A percentile compares a stretch with the other conserved stretches of the same genome.
Conservation (phyloP, 768 basidiomycete species). For the Mycena haematopus region DNA sequence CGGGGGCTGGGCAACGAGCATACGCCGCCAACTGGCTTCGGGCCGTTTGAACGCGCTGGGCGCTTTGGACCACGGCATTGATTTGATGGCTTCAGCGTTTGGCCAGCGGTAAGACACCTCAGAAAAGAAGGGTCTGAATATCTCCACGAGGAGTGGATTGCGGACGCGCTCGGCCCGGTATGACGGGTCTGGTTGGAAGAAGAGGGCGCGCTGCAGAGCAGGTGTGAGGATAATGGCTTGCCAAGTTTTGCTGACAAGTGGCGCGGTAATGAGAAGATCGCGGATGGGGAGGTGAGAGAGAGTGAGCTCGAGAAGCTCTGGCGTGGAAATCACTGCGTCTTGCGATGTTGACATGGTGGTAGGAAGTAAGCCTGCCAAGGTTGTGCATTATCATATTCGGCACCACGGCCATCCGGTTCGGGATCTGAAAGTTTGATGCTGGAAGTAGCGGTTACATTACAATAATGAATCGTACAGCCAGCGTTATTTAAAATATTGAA, state of each 20-base stretch:
- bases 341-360: slow-evolving; percentile 3
- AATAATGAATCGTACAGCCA: too few species aligned
- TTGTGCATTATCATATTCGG: too few species aligned
- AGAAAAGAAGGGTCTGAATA: slow-evolving; percentile 1
- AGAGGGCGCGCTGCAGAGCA: slow-evolving; percentile 3
- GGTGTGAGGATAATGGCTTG: background rate
- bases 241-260: slow-evolving; percentile 5
- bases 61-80: slow-evolving; percentile 1
- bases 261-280: background rate
- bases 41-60: slow-evolving; percentile 1
- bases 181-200: slow-evolving; percentile 7
- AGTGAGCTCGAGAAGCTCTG: slow-evolving; percentile 5
- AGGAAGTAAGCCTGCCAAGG: background rate
- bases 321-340: background rate
- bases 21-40: slow-evolving; percentile 10
- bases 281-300: slow-evolving; percentile 1
- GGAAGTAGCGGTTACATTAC: too few species aligned
- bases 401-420: too few species aligned
- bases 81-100: background rate
- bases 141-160: background rate
- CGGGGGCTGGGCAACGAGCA: slow-evolving; percentile 8
- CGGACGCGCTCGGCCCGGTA: background rate
- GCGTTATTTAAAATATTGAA: too few species aligned
- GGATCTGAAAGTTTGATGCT: too few species aligned
- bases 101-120: background rate